Percentiles rank a stretch among this genome's conserved stretches.
Conservation (phyloP, 1,284 basidiomycete genomes). For the Apiotrichum mycotoxinovorans region DNA sequence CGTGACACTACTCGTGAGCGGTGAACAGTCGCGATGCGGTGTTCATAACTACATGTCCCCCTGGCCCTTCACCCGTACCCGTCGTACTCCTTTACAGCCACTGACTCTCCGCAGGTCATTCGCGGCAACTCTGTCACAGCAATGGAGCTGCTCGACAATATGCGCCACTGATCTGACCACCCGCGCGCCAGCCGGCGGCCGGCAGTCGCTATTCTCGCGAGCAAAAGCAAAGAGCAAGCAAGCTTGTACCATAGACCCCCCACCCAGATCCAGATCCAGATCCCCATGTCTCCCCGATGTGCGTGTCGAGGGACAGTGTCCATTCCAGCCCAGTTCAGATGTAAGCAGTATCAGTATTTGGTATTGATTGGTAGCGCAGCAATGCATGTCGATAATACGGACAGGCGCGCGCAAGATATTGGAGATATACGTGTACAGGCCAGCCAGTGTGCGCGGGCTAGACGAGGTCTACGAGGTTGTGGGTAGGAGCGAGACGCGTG, state of each 20-base stretch:
- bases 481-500: no score
- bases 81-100: not conserved
- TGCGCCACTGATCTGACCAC: conserved; percentile 28
- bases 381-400: not conserved
- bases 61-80: not conserved
- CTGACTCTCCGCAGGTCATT: conserved; percentile 64
- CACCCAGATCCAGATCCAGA: not conserved
- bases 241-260: not conserved
- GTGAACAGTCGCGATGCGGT: no score
- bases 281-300: not conserved
- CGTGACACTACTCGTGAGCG: no score
- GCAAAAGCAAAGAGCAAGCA: no score
- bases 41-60: not conserved
- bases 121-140: conserved; percentile 91
- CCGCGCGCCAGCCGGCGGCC: not conserved
- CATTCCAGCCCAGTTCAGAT: no score
- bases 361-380: not conserved
- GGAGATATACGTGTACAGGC: no score
- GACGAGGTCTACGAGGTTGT: no score
- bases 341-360: not conserved
- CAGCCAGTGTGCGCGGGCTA: no score
- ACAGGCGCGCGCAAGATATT: no score
- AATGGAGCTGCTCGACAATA: conserved; percentile 49
- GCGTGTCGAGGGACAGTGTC: no score
- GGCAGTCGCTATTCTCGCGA: not conserved